phyloP scores from a whole-genome alignment of 2,329 filamentous ascomycete genomes.

The Hortaea sp. region DNA sequence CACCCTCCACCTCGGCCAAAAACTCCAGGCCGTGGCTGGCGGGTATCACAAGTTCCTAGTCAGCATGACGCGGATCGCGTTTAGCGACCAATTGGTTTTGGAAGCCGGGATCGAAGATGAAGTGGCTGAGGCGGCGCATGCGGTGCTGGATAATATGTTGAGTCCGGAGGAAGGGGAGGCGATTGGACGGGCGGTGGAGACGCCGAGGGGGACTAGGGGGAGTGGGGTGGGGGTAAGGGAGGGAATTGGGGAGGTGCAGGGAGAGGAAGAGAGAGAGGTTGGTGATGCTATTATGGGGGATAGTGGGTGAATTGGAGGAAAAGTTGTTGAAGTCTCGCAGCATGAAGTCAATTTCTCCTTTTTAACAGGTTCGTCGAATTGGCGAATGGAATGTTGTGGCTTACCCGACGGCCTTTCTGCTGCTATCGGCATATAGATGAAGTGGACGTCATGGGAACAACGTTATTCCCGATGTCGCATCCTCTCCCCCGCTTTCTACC shows the following conservation, averaged over 20 bases:
- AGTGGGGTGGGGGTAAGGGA: conserved; percentile 2
- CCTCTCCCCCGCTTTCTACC: not conserved
- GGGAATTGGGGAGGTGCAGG: not conserved
- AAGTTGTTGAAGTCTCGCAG: too few relatives aligned
- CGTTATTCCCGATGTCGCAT: not conserved
- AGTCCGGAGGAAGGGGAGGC: conserved; percentile 69
- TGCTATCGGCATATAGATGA: too few relatives aligned
- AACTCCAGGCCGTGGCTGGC: conserved; percentile 59
- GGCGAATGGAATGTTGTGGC: too few relatives aligned
- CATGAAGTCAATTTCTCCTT: too few relatives aligned
- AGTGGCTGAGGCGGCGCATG: conserved; percentile 70
- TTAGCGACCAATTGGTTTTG: conserved; percentile 67
- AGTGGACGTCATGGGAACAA: too few relatives aligned
- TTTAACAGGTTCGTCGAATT: too few relatives aligned
- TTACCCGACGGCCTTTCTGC: too few relatives aligned
- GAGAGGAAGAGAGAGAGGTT: not conserved
- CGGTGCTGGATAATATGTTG: conserved; percentile 68
- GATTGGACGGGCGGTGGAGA: conserved; percentile 37
- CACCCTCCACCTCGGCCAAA: conserved; percentile 56
- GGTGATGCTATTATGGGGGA: not conserved
- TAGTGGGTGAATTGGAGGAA: too few relatives aligned
- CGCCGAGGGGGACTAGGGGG: conserved; percentile 18
- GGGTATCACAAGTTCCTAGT: conserved; percentile 75
- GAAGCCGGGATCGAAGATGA: conserved; percentile 69
- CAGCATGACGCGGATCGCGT: conserved; percentile 71